Base-by-base conservation (phyloP, 2,329 filamentous ascomycete species). In the Fusarium aywerte region DNA sequence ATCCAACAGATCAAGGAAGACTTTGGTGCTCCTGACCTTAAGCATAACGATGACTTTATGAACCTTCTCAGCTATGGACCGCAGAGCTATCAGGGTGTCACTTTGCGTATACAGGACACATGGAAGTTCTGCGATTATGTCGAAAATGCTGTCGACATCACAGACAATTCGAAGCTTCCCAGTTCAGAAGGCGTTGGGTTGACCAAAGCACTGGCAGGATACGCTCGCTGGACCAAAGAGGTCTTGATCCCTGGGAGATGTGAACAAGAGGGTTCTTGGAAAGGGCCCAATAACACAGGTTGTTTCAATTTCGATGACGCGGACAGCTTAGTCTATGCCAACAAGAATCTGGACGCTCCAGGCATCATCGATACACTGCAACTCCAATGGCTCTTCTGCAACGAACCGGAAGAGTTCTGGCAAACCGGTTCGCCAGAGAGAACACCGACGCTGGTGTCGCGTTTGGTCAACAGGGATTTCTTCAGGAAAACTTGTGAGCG, bases 21-120 rank as follows among this genome's bases (percentile, higher is more conserved):
- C 7, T 57, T 57, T 29, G 54, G 54, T 4, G 54, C 54, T 10
- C 18, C 23, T 3, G 38, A 57, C 6, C 31, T 57, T 2, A 20
- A 55, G 3, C 54, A 57, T 5, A 55, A 57, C 6, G 54, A 55
- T 13, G 54, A 57, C 7, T 44, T 55, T 13, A 57, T 57, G 54
- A 57, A 55, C 3, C 38, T 57, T 1, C 15, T 57, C 1, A 55
- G 7, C 18, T 44, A 57, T 15, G 54, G 49, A 4, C 54, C 54
- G 2, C 54, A 36, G 8, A 20, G 29, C 12, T 57, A 35, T 2
- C 54, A 57, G 6, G 31, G 49, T 12, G 49, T 49, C 4, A 43
- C 29, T 31, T 9, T 57, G 15, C 54, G 36, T 20, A 55, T 55
- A 4, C 4, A 4, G 6, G 16, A 55, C 16, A 36, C 49, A 5